These are phyloP conservation scores for Leishmania gerbilli DNA, from an alignment of 208 protist species.

Conservation along the genomic window DNA sequence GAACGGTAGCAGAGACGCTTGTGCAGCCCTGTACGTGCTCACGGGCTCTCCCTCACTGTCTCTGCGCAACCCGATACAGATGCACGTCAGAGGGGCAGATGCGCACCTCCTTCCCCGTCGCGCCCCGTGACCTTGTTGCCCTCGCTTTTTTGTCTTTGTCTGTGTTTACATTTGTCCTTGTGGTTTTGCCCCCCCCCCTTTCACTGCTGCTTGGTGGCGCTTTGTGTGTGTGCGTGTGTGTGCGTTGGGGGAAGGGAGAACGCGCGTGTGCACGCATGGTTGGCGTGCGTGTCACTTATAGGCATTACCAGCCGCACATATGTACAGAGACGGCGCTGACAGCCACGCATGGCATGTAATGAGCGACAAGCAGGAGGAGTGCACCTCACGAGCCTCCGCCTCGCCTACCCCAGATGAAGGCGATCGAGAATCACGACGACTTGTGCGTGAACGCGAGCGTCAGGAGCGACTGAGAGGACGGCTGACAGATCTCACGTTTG, in stretches of 20 bases:
- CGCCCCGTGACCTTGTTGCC: background rate
- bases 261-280: background rate
- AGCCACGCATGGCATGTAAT: slow-evolving; percentile 14
- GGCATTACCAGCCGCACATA: background rate
- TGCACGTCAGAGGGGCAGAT: background rate
- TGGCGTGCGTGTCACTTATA: background rate
- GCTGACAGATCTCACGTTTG: slow-evolving; percentile 68
- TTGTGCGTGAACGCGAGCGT: slow-evolving; percentile 59
- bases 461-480: slow-evolving; percentile 54
- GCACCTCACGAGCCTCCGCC: slow-evolving; percentile 5
- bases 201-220: too few species aligned
- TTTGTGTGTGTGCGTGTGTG: background rate
- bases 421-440: slow-evolving; percentile 9
- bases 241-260: background rate
- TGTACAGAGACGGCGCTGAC: background rate
- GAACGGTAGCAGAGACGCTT: background rate
- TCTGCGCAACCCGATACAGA: background rate
- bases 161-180: background rate
- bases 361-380: slow-evolving; percentile 10
- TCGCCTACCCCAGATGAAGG: slow-evolving; percentile 10
- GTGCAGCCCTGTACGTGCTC: background rate
- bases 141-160: background rate
- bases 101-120: background rate
- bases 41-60: background rate
- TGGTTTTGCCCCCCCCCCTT: background rate